These are phyloP conservation scores for Fusarium pseudonygamai DNA, from an alignment of 2,329 filamentous ascomycete species.

Conservation along the genomic window DNA sequence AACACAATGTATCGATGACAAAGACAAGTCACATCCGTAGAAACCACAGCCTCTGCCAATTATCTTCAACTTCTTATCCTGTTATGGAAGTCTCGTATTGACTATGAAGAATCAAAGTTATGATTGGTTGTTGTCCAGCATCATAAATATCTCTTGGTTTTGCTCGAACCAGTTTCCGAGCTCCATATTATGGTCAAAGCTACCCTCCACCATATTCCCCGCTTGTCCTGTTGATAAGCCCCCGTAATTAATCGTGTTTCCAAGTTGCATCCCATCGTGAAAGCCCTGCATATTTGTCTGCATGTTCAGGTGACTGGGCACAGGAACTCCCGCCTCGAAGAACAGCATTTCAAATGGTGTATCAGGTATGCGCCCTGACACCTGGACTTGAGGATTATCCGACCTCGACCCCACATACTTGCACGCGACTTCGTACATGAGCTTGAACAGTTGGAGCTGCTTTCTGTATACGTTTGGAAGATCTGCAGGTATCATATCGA, in stretches of 20 bases:
- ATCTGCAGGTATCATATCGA: background rate
- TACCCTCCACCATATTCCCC: background rate
- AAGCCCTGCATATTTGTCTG: background rate
- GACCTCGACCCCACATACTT: background rate
- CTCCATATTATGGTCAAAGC: background rate
- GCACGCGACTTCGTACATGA: constrained; percentile 3
- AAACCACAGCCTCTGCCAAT: too few relatives aligned
- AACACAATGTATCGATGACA: too few relatives aligned
- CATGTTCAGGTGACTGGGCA: background rate
- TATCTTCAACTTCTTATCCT: too few relatives aligned
- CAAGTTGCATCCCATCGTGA: accelerated
- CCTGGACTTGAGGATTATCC: background rate
- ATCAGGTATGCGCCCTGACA: background rate
- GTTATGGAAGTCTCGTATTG: accelerated
- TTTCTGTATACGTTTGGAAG: constrained; percentile 3
- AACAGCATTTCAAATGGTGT: constrained; percentile 16
- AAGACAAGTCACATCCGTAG: too few relatives aligned
- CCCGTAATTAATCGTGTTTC: background rate
- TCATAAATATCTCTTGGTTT: constrained; percentile 19
- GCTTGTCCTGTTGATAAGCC: accelerated
- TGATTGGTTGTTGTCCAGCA: background rate
- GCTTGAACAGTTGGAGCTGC: constrained; percentile 2
- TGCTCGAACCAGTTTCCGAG: constrained; percentile 16
- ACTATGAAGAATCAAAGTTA: accelerated
- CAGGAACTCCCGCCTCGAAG: background rate